These are phyloP conservation scores for Ormosia emarginata DNA, from an alignment of 306 rosid genomes.

Conservation along the genomic window DNA sequence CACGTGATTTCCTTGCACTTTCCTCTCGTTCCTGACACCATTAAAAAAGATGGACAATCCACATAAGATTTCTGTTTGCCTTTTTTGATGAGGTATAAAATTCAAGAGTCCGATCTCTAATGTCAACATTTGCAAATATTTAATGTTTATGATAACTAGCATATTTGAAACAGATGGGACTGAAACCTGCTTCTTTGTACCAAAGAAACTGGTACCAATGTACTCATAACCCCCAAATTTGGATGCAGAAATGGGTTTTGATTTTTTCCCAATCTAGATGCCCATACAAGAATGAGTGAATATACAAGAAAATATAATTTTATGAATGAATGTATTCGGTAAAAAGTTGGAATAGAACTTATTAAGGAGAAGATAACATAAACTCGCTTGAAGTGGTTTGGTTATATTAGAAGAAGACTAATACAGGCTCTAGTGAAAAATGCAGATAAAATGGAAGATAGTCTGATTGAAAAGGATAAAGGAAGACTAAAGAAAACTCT, in stretches of 20 bases:
- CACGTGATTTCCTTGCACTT: not conserved
- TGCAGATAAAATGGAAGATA: not conserved
- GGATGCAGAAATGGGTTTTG: not conserved
- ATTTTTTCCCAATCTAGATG: not conserved
- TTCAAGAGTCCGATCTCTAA: not conserved
- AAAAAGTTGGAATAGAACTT: not conserved
- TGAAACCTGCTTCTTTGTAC: not conserved
- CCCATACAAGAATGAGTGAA: not conserved
- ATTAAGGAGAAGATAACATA: not conserved
- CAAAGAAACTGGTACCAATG: not conserved
- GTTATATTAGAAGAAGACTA: not conserved
- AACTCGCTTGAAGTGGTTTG: not conserved
- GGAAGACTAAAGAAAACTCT: not conserved
- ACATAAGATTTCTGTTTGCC: not conserved
- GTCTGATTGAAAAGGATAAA: not conserved
- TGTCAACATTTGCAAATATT: not conserved
- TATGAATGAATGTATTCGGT: not conserved
- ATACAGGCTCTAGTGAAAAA: not conserved
- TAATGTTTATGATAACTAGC: not conserved
- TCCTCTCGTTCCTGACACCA: not conserved
- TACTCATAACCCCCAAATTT: not conserved
- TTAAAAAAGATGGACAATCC: not conserved
- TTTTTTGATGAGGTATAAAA: not conserved
- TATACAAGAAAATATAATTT: not conserved
- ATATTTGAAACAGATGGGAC: not conserved